A percentile compares a stretch with the other conserved stretches of the same genome.
phyloP scores from a whole-genome alignment of 106 monocot species.

The Dendrobium chrysotoxum region DNA sequence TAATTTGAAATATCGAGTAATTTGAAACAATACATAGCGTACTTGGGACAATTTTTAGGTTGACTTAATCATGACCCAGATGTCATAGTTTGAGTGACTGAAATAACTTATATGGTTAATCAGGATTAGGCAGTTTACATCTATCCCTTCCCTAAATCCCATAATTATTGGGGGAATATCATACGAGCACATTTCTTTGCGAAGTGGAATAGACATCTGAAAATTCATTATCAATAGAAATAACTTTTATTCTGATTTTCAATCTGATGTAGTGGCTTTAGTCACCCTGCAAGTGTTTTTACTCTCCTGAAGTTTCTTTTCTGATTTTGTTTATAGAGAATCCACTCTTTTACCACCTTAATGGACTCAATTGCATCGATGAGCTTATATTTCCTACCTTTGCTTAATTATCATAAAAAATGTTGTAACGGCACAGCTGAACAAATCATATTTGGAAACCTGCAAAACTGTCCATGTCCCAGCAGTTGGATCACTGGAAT shows the following conservation, averaged over 20 bases:
- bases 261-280: background rate
- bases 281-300: background rate
- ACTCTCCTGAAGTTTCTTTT: background rate
- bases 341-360: background rate
- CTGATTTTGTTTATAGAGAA: no score
- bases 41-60: background rate
- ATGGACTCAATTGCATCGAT: background rate
- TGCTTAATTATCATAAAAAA: background rate
- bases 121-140: background rate
- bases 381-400: background rate
- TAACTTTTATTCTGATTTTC: background rate
- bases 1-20: background rate
- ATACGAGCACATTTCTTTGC: no score
- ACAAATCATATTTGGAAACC: conserved; percentile 61
- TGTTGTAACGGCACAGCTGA: conserved; percentile 43
- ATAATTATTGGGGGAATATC: no score
- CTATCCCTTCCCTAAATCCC: no score
- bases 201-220: no score
- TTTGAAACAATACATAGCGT: background rate
- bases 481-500: conserved; percentile 57
- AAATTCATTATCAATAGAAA: no score
- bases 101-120: background rate
- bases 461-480: conserved; percentile 69
- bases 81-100: background rate
- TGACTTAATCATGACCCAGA: background rate